Conservation (phyloP, 2,329 filamentous ascomycete genomes). For the Monosporascus sp. region DNA sequence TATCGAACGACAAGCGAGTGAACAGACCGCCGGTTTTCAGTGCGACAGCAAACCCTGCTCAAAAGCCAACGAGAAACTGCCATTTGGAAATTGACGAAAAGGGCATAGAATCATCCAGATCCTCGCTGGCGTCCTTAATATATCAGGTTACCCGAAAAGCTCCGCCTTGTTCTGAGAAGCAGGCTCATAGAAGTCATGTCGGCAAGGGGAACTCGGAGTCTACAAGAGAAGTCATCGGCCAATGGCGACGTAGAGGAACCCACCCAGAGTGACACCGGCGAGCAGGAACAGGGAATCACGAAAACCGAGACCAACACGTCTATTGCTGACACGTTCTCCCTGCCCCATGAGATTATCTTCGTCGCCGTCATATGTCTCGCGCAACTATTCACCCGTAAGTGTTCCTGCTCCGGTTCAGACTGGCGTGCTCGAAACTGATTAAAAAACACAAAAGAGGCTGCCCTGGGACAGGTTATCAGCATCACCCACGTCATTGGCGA, state of each 20-base stretch:
- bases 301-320: constrained; percentile 10
- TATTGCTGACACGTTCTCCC: constrained; percentile 12
- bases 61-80: no score
- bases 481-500: constrained; percentile 37
- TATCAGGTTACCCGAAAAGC: no score
- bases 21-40: no score
- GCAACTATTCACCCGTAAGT: constrained; percentile 18
- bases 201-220: background rate
- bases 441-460: constrained; percentile 8
- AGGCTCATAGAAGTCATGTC: background rate
- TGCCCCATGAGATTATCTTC: constrained; percentile 13
- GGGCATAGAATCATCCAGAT: no score
- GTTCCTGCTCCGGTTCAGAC: background rate
- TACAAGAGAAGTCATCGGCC: constrained; percentile 7
- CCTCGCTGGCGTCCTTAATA: no score
- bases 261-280: background rate
- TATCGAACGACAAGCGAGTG: no score
- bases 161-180: background rate
- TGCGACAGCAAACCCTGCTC: no score
- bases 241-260: constrained; percentile 6
- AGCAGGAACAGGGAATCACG: background rate
- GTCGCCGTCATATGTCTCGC: constrained; percentile 15
- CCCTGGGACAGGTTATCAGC: constrained; percentile 14
- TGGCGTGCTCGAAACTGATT: background rate
- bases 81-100: no score